phyloP scores from a whole-genome alignment of 2,329 filamentous ascomycete genomes.

The Cyphellophora attinorum region DNA sequence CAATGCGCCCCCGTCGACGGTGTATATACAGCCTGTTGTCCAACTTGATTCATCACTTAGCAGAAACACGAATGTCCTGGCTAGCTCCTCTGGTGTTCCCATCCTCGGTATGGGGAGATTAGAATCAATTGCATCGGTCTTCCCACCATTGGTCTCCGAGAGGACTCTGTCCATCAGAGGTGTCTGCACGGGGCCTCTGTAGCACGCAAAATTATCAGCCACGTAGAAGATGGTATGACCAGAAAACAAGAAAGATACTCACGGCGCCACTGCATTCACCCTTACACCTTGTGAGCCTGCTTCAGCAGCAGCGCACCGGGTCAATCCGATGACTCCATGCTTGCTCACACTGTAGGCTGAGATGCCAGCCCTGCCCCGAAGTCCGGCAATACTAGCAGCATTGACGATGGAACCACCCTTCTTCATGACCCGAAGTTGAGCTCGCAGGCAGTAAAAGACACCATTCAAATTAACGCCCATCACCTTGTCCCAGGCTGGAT shows the following conservation, averaged over 20 bases:
- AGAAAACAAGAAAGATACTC: neutral
- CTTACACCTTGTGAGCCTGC: slow-evolving; percentile 24
- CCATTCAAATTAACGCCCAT: slow-evolving; percentile 38
- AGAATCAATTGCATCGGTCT: too few relatives aligned
- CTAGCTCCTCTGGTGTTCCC: slow-evolving; percentile 28
- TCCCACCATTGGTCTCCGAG: slow-evolving; percentile 8
- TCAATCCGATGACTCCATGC: slow-evolving; percentile 34
- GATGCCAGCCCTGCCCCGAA: slow-evolving; percentile 26
- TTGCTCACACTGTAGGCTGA: slow-evolving; percentile 34
- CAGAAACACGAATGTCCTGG: slow-evolving; percentile 32
- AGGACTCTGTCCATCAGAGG: slow-evolving; percentile 9
- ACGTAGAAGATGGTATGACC: neutral
- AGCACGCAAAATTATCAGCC: slow-evolving; percentile 1
- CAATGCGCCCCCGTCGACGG: slow-evolving; percentile 34
- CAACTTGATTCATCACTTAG: slow-evolving; percentile 34
- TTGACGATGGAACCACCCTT: slow-evolving; percentile 29
- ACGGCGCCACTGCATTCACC: slow-evolving; percentile 27
- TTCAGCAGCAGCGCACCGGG: slow-evolving; percentile 28
- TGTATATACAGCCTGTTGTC: slow-evolving; percentile 33
- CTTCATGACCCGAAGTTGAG: slow-evolving; percentile 35
- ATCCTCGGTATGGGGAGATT: slow-evolving; percentile 42
- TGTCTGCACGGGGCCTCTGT: slow-evolving; percentile 11
- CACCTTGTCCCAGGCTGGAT: slow-evolving; percentile 34
- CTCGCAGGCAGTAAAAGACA: slow-evolving; percentile 42
- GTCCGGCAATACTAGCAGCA: slow-evolving; percentile 30